Percentiles rank a stretch among this genome's conserved stretches.
These are phyloP conservation scores for Fusarium metavorans DNA, from an alignment of 2,329 filamentous ascomycete species.

Conservation along the genomic window DNA sequence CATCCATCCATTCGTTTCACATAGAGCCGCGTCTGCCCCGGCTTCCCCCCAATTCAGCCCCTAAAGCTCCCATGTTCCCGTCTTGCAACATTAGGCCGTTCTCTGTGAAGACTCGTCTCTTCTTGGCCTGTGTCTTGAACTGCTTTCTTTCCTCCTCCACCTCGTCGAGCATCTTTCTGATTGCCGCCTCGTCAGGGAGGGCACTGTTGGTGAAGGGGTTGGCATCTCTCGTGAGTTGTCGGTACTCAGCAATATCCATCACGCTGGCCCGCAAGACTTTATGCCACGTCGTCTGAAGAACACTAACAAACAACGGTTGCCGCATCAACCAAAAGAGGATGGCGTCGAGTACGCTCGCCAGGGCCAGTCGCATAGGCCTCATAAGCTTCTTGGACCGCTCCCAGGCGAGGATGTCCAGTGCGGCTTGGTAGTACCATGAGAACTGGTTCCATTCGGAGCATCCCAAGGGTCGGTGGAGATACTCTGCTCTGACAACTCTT, in stretches of 20 bases:
- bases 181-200: slow-evolving; percentile 29
- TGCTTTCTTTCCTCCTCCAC: background rate
- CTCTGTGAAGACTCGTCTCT: background rate
- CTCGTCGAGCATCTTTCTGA: slow-evolving; percentile 39
- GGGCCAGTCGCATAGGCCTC: slow-evolving; percentile 47
- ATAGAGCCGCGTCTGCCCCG: slow-evolving; percentile 36
- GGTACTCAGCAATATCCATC: slow-evolving; percentile 44
- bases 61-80: background rate
- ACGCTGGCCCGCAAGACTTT: slow-evolving; percentile 40
- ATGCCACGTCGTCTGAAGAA: slow-evolving; percentile 45
- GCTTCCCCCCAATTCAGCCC: background rate
- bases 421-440: slow-evolving; percentile 44
- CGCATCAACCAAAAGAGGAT: slow-evolving; percentile 45
- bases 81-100: background rate
- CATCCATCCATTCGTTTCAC: slow-evolving; percentile 10
- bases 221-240: slow-evolving; percentile 29
- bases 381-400: slow-evolving; percentile 41
- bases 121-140: background rate
- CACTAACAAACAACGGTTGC: slow-evolving; percentile 37
- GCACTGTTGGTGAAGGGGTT: slow-evolving; percentile 20
- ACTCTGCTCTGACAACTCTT: slow-evolving; percentile 27
- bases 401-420: slow-evolving; percentile 46
- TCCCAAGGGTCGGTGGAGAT: slow-evolving; percentile 29
- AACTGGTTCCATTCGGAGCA: slow-evolving; percentile 37
- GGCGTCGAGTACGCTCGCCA: slow-evolving; percentile 48